A percentile compares a stretch with the other conserved stretches of the same genome.
These are phyloP conservation scores for Petrea volubilis DNA, from an alignment of 257 asterid species.

Conservation along the genomic window DNA sequence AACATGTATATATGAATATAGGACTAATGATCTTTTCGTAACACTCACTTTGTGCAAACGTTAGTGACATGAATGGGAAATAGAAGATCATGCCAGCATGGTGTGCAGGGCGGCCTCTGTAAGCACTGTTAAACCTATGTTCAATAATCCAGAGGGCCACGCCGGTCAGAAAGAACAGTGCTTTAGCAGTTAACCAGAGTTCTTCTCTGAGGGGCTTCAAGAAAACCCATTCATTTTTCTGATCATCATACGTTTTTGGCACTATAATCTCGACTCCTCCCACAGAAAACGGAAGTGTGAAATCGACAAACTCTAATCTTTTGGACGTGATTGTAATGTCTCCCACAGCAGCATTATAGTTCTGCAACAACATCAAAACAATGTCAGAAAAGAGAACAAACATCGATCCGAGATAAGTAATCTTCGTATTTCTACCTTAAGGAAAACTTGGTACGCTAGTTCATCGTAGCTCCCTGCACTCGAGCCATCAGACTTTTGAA, in stretches of 20 bases:
- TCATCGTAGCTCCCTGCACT: constrained; percentile 33
- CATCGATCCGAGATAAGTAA: not conserved
- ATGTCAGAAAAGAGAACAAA: not conserved
- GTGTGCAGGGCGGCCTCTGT: constrained; percentile 33
- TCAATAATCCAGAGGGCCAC: constrained; percentile 43
- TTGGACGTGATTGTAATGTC: constrained; percentile 45
- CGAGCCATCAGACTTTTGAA: not conserved
- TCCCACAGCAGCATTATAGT: constrained; percentile 45
- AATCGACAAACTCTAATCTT: constrained; percentile 45
- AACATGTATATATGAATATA: too few species aligned
- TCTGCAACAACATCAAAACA: constrained; percentile 28
- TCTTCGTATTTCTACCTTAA: constrained; percentile 20
- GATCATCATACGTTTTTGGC: constrained; percentile 27
- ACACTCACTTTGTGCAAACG: constrained; percentile 40
- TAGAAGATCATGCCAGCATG: constrained; percentile 40
- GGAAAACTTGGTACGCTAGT: constrained; percentile 23
- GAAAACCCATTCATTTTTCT: constrained; percentile 31
- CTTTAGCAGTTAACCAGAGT: constrained; percentile 37
- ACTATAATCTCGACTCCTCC: constrained; percentile 43
- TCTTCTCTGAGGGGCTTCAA: constrained; percentile 39
- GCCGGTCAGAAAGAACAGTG: constrained; percentile 35
- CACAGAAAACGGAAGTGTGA: constrained; percentile 41
- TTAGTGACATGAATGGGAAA: constrained; percentile 42
- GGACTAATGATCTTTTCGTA: too few species aligned
- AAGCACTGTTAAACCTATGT: constrained; percentile 34